Conservation (phyloP, 768 basidiomycete genomes). For the Udeniomyces megalosporus region DNA sequence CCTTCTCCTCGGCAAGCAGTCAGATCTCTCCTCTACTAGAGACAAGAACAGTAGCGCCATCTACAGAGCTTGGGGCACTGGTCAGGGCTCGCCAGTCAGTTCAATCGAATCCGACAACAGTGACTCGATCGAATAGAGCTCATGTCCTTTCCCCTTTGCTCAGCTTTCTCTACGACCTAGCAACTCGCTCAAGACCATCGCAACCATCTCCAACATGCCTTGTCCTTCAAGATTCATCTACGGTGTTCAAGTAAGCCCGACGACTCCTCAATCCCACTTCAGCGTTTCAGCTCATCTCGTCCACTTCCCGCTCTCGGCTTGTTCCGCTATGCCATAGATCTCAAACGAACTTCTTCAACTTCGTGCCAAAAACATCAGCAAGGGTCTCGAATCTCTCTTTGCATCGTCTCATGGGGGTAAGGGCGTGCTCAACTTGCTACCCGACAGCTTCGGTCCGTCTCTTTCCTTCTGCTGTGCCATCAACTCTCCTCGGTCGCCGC, state of each 20-base stretch:
- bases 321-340: conserved; percentile 36
- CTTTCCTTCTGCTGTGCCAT: not conserved
- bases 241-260: conserved; percentile 8
- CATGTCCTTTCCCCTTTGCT: not conserved
- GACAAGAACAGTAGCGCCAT: conserved; percentile 68
- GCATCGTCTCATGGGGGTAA: conserved; percentile 38
- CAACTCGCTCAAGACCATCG: conserved; percentile 23
- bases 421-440: conserved; percentile 51
- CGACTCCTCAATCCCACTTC: no score
- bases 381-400: conserved; percentile 39
- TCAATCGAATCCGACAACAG: not conserved
- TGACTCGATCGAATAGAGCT: not conserved
- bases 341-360: conserved; percentile 55
- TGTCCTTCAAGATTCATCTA: conserved; percentile 20
- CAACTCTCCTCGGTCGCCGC: not conserved
- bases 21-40: conserved; percentile 67
- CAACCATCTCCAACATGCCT: conserved; percentile 17
- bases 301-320: not conserved
- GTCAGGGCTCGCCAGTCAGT: conserved; percentile 43
- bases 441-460: conserved; percentile 54
- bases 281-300: not conserved
- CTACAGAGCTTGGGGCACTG: conserved; percentile 72
- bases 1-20: conserved; percentile 81
- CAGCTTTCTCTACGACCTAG: conserved; percentile 26
- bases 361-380: conserved; percentile 54